Evolutionary conservation across 1,284 basidiomycete species (phyloP).

Genomic region (Malassezia psittaci): DNA sequence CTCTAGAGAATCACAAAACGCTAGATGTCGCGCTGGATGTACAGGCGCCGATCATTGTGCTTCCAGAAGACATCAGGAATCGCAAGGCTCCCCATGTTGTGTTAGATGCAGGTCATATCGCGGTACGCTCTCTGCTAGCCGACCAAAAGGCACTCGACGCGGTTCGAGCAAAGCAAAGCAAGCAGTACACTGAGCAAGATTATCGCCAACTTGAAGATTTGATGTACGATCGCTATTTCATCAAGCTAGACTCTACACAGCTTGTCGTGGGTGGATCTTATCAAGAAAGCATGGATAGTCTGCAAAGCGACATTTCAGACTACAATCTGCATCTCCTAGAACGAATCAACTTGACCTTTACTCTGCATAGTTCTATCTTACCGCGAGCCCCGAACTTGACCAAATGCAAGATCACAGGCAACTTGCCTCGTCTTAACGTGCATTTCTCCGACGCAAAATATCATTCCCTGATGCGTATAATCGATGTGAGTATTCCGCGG

Average conservation of each 20-base stretch:
- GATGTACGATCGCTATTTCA: constrained; percentile 88
- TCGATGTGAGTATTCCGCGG: constrained; percentile 75
- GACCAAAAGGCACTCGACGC: constrained; percentile 70
- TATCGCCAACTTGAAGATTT: constrained; percentile 77
- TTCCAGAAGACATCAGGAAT: constrained; percentile 73
- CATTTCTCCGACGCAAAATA: constrained; percentile 96
- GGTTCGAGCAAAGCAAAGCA: constrained; percentile 73
- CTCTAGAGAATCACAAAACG: constrained; percentile 84
- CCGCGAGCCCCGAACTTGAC: constrained; percentile 73
- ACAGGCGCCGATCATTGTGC: constrained; percentile 92
- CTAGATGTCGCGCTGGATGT: constrained; percentile 91
- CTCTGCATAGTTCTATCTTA: constrained; percentile 87
- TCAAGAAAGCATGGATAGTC: constrained; percentile 60
- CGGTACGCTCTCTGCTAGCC: constrained; percentile 79
- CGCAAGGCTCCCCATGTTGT: constrained; percentile 75
- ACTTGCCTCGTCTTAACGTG: constrained; percentile 74
- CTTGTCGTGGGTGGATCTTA: constrained; percentile 82
- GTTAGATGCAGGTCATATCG: constrained; percentile 92
- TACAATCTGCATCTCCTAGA: constrained; percentile 65
- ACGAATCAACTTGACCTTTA: constrained; percentile 80
- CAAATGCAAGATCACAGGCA: constrained; percentile 82
- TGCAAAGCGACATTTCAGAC: constrained; percentile 55
- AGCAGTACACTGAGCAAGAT: constrained; percentile 79
- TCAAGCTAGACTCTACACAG: constrained; percentile 79
- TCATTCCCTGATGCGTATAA: constrained; percentile 80